Evolutionary conservation across 257 asterid genomes (phyloP).

Genomic region (Thymus quinquecostatus): DNA sequence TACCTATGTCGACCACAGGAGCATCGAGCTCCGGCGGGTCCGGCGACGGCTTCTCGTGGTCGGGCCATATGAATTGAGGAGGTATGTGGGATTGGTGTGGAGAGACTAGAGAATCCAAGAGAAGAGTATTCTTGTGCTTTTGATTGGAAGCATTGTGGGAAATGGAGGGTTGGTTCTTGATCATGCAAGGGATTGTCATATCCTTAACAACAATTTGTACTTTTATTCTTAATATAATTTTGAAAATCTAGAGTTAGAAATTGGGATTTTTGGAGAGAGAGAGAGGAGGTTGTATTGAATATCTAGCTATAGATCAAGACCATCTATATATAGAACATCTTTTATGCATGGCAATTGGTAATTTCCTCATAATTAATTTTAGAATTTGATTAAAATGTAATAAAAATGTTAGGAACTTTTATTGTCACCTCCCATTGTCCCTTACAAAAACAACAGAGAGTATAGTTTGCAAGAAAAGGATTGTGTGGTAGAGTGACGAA

Average conservation of each 20-base stretch:
- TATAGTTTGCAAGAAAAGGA: constrained; percentile 10
- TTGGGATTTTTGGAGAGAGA: background rate
- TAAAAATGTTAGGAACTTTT: constrained; percentile 46
- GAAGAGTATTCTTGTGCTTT: constrained; percentile 25
- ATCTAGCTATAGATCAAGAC: constrained; percentile 36
- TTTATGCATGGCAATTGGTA: background rate
- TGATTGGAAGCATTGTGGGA: constrained; percentile 27
- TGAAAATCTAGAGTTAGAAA: background rate
- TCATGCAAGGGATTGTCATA: constrained; percentile 58
- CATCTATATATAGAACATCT: constrained; percentile 23
- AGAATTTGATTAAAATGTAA: background rate
- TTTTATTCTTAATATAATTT: background rate
- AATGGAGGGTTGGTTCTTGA: constrained; percentile 38
- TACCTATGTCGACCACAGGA: constrained; percentile 55
- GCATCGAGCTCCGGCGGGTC: constrained; percentile 50
- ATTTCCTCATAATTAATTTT: too few species aligned
- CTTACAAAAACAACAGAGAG: constrained; percentile 29
- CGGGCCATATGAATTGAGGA: constrained; percentile 73
- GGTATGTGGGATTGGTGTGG: constrained; percentile 52
- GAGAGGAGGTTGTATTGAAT: constrained; percentile 17
- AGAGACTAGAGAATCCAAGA: constrained; percentile 49
- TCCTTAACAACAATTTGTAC: constrained; percentile 22
- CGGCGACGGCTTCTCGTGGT: constrained; percentile 57
- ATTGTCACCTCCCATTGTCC: constrained; percentile 28
- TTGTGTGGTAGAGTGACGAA: background rate